These are phyloP conservation scores for Pythium rhizo-oryzae DNA, from an alignment of 352 stramenopile genomes.

Conservation along the genomic window DNA sequence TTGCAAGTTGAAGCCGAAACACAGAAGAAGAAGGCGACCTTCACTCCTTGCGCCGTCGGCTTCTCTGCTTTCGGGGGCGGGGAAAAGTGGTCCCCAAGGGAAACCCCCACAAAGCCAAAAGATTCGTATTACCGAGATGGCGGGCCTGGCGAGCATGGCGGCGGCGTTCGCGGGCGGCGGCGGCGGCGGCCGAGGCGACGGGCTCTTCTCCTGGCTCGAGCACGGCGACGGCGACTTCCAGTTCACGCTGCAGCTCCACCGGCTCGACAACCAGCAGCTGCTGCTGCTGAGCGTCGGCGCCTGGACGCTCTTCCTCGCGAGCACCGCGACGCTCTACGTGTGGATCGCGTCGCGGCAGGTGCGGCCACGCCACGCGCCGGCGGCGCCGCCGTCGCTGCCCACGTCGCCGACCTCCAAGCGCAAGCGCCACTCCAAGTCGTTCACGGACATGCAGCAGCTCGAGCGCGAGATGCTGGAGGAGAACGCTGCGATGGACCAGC, in stretches of 20 bases:
- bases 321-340: slow-evolving; percentile 62
- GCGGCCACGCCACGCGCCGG: slow-evolving; percentile 51
- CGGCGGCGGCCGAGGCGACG: neutral
- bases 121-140: neutral
- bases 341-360: slow-evolving; percentile 86
- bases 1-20: neutral
- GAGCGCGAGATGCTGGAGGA: slow-evolving; percentile 67
- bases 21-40: neutral
- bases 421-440: slow-evolving; percentile 72
- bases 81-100: neutral
- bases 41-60: neutral
- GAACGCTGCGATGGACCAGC: slow-evolving; percentile 56
- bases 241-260: slow-evolving; percentile 12
- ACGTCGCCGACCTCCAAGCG: slow-evolving; percentile 78
- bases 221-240: slow-evolving; percentile 19
- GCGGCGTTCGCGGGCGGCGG: slow-evolving; percentile 4
- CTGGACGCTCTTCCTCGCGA: slow-evolving; percentile 46
- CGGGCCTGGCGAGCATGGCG: neutral
- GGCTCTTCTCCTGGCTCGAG: slow-evolving; percentile 5
- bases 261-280: slow-evolving; percentile 19
- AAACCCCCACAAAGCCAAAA: neutral
- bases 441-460: slow-evolving; percentile 64
- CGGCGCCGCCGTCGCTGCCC: slow-evolving; percentile 39
- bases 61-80: neutral
- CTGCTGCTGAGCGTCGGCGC: slow-evolving; percentile 39